Conservation (phyloP, 1,284 basidiomycete species). For the Ceratobasidium sp. region DNA sequence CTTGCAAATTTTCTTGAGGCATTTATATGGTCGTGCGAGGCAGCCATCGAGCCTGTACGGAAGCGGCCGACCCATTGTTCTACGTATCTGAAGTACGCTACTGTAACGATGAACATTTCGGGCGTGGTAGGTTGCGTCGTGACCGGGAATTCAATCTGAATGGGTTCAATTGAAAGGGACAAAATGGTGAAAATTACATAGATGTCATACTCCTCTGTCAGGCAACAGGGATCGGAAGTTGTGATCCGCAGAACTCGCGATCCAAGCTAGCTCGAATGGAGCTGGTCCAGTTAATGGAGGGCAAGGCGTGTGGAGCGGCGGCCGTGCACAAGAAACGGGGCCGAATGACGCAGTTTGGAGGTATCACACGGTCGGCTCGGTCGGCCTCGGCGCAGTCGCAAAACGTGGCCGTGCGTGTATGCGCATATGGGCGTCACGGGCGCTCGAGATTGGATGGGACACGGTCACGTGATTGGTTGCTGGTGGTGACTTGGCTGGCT, state of each 20-base stretch:
- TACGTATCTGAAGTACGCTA: conserved; percentile 8
- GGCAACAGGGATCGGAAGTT: background rate
- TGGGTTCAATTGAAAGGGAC: background rate
- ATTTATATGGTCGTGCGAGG: conserved; percentile 23
- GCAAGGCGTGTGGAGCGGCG: background rate
- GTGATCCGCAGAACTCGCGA: conserved; percentile 3
- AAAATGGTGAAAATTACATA: background rate
- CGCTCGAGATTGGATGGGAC: background rate
- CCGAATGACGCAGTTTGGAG: background rate
- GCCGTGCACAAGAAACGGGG: background rate
- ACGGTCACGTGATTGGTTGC: conserved; percentile 37
- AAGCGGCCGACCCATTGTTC: conserved; percentile 9
- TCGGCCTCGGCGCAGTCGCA: conserved; percentile 21
- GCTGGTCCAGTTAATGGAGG: background rate
- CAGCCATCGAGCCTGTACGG: background rate
- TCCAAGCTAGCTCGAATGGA: conserved; percentile 15
- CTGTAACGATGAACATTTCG: background rate
- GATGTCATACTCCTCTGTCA: conserved; percentile 4
- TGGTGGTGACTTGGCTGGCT: background rate
- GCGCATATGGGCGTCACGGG: conserved; percentile 28
- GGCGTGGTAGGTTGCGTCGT: background rate
- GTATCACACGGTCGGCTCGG: conserved; percentile 8
- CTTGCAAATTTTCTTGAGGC: conserved; percentile 22
- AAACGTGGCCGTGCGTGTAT: conserved; percentile 44
- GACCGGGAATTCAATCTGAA: conserved; percentile 6